A percentile compares a stretch with the other conserved stretches of the same genome.
phyloP scores from a whole-genome alignment of 805 yeast species.

The Metschnikowia baotianmanensis region DNA sequence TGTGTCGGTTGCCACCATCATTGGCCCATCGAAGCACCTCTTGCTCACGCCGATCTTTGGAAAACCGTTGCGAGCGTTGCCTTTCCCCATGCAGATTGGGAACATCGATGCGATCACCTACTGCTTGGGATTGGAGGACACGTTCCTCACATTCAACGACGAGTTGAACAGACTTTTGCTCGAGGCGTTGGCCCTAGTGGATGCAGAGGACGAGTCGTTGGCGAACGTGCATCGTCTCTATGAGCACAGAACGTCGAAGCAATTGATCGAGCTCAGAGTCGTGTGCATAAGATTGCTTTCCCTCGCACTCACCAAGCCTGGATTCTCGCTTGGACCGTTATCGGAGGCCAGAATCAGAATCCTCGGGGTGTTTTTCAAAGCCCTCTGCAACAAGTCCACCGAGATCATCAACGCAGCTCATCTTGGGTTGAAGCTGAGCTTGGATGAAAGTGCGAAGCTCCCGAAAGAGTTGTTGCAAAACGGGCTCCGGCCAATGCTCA shows the following conservation, averaged over 20 bases:
- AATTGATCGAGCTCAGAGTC: conserved; percentile 80
- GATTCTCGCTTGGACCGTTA: conserved; percentile 69
- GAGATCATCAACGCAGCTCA: conserved; percentile 93
- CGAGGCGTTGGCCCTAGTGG: conserved; percentile 92
- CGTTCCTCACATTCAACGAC: conserved; percentile 84
- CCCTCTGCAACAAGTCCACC: conserved; percentile 78
- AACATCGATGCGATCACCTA: conserved; percentile 96
- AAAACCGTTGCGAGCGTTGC: conserved; percentile 92
- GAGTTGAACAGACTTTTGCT: conserved; percentile 80
- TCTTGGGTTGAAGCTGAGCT: conserved; percentile 76
- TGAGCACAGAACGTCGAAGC: conserved; percentile 87
- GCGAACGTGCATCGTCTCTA: conserved; percentile 82
- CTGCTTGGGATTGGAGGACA: conserved; percentile 75
- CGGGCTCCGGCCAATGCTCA: conserved; percentile 91
- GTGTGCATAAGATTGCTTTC: conserved; percentile 85
- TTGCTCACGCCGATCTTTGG: conserved; percentile 92
- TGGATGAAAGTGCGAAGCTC: conserved; percentile 80
- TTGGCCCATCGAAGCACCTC: conserved; percentile 79
- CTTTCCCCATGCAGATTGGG: conserved; percentile 98
- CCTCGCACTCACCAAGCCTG: conserved; percentile 79
- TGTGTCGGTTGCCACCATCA: conserved; percentile 68
- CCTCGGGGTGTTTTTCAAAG: conserved; percentile 91
- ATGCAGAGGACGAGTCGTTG: conserved; percentile 95
- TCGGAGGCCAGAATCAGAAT: conserved; percentile 81
- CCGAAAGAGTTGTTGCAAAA: conserved; percentile 95